A percentile compares a stretch with the other conserved stretches of the same genome.
Evolutionary conservation across 495 filamentous ascomycete genomes (phyloP).

Genomic region (Aspergillus incahuasiensis): DNA sequence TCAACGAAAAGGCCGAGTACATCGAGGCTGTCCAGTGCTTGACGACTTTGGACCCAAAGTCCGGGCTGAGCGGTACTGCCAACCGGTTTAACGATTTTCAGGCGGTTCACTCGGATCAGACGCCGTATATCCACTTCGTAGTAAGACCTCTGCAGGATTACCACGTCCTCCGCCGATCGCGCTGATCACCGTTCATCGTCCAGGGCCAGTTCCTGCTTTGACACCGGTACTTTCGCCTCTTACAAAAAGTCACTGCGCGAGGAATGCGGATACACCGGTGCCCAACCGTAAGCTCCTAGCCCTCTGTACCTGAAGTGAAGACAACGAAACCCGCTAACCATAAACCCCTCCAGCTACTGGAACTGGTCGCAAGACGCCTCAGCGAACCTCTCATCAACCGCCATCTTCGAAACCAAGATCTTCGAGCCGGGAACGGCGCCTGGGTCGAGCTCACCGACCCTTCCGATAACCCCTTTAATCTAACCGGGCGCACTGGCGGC

Average conservation of each 20-base stretch:
- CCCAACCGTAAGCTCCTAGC: slow-evolving; percentile 34
- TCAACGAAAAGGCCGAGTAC: slow-evolving; percentile 11
- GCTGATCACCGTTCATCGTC: slow-evolving; percentile 12
- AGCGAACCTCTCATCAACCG: slow-evolving; percentile 12
- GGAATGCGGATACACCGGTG: slow-evolving; percentile 42
- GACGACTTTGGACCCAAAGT: slow-evolving; percentile 11
- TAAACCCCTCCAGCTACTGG: slow-evolving; percentile 11
- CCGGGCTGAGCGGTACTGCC: slow-evolving; percentile 15
- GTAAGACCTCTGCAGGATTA: background rate
- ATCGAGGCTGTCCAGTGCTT: slow-evolving; percentile 18
- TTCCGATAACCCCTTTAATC: slow-evolving; percentile 19
- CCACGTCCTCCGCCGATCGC: slow-evolving; percentile 1
- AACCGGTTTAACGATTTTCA: slow-evolving; percentile 18
- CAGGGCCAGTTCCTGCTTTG: slow-evolving; percentile 27
- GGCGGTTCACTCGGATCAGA: slow-evolving; percentile 18
- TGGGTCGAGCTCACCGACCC: slow-evolving; percentile 12
- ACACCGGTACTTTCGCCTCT: slow-evolving; percentile 43
- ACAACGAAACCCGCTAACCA: background rate
- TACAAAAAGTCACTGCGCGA: slow-evolving; percentile 40
- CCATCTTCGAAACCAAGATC: slow-evolving; percentile 18
- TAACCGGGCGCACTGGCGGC: slow-evolving; percentile 22
- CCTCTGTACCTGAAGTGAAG: background rate
- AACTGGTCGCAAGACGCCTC: slow-evolving; percentile 24
- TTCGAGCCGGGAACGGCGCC: slow-evolving; percentile 19
- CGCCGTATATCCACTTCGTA: slow-evolving; percentile 20